These are phyloP conservation scores for Euphrasia confusa DNA, from an alignment of 257 asterid genomes.

Conservation along the genomic window DNA sequence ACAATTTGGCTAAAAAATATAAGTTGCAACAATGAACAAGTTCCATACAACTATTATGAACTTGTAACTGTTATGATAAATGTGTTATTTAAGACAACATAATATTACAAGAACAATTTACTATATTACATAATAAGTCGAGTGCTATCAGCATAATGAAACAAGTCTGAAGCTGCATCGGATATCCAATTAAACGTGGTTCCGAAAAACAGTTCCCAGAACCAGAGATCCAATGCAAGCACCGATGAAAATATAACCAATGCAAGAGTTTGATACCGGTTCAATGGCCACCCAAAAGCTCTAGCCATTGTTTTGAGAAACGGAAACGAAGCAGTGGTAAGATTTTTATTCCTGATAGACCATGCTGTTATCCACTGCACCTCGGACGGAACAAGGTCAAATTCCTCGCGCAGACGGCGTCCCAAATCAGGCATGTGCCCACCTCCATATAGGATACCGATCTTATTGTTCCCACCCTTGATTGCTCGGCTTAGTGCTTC, in stretches of 20 bases:
- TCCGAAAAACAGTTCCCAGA: conserved; percentile 86
- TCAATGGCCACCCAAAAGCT: conserved; percentile 70
- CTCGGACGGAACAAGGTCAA: conserved; percentile 65
- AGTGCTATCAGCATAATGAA: conserved; percentile 32
- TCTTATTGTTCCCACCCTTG: conserved; percentile 60
- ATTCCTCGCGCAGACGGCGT: conserved; percentile 69
- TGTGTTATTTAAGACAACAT: background rate
- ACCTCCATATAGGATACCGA: conserved; percentile 87
- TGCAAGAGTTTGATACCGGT: conserved; percentile 82
- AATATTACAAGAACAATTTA: background rate
- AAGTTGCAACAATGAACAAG: background rate
- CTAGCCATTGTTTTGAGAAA: conserved; percentile 55
- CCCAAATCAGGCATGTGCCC: conserved; percentile 99
- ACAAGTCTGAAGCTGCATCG: conserved; percentile 40
- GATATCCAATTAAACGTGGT: conserved; percentile 67
- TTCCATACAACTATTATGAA: background rate
- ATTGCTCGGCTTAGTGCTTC: conserved; percentile 68
- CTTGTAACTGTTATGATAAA: background rate
- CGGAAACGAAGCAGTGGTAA: conserved; percentile 47
- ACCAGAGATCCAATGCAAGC: conserved; percentile 87
- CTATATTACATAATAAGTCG: background rate
- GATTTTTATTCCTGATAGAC: conserved; percentile 61
- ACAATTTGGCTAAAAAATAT: background rate
- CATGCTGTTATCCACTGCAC: conserved; percentile 97
- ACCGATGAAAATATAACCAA: conserved; percentile 81